A percentile compares a stretch with the other conserved stretches of the same genome.
These are phyloP conservation scores for Stentor coeruleus DNA, from an alignment of 73 alveolate species.

Conservation along the genomic window DNA sequence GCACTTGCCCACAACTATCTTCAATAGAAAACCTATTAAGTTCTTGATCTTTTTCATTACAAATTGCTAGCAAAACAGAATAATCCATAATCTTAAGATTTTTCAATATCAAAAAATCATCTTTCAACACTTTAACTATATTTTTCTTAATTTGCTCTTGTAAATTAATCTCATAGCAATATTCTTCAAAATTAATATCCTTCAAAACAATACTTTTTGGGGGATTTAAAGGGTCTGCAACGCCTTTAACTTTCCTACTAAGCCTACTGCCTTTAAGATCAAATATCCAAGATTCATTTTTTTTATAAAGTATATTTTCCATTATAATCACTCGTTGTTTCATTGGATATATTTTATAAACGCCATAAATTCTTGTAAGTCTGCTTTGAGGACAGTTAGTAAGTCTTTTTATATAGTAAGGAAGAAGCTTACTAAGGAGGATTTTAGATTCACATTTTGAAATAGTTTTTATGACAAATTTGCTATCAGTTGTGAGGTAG, in stretches of 20 bases:
- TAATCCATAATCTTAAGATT: slow-evolving; percentile 12
- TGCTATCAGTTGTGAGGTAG: not conserved
- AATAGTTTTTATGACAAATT: slow-evolving; percentile 13
- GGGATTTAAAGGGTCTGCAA: not conserved
- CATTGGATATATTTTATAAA: not conserved
- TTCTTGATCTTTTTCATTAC: not conserved
- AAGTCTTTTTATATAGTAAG: not conserved
- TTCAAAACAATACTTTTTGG: not conserved
- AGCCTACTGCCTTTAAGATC: slow-evolving; percentile 19
- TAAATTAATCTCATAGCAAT: not conserved
- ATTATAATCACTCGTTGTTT: not conserved
- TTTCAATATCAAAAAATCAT: not conserved
- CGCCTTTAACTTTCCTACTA: not conserved
- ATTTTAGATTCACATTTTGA: not conserved
- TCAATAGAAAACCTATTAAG: not conserved
- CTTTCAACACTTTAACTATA: not conserved
- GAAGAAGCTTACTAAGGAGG: not conserved
- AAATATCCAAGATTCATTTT: not conserved
- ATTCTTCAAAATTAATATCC: not conserved
- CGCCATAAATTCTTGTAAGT: not conserved
- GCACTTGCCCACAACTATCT: not conserved
- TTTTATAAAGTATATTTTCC: not conserved
- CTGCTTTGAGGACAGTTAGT: not conserved
- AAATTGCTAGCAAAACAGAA: not conserved
- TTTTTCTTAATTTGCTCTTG: not conserved